Conservation (phyloP, 1,284 basidiomycete genomes). For the Ceratobasidium sp. region DNA sequence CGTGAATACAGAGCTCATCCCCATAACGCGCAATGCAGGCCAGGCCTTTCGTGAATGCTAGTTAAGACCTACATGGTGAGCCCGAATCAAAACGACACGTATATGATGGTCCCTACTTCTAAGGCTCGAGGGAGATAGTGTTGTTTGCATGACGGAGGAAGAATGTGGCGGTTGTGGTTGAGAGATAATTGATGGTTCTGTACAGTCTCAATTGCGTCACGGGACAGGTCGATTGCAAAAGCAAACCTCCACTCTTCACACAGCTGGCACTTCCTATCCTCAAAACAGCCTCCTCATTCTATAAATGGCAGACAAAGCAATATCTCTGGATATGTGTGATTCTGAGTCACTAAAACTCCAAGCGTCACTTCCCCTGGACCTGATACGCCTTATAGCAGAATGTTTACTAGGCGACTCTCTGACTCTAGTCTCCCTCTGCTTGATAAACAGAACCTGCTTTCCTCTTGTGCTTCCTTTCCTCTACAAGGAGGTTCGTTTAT, state of each 20-base stretch:
- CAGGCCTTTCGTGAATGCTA: slow-evolving; percentile 79
- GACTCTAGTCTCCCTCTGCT: too few relatives aligned
- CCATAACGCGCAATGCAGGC: slow-evolving; percentile 82
- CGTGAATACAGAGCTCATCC: slow-evolving; percentile 79
- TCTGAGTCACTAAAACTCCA: background rate
- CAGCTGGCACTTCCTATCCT: background rate
- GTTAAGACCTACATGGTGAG: background rate
- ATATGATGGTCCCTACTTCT: slow-evolving; percentile 2
- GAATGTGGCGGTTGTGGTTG: slow-evolving; percentile 8
- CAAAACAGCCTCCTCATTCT: too few relatives aligned
- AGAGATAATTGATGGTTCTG: background rate
- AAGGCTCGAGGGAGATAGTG: slow-evolving; percentile 41
- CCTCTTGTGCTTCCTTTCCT: too few relatives aligned
- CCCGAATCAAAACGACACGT: background rate
- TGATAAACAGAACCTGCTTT: too few relatives aligned
- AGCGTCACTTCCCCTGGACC: background rate
- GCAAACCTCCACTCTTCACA: background rate
- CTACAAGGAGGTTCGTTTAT: too few relatives aligned
- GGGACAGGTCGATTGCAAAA: background rate
- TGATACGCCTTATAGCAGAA: background rate
- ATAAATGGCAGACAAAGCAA: background rate
- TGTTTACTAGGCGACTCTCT: too few relatives aligned
- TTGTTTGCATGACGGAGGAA: slow-evolving; percentile 34
- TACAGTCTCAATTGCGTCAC: slow-evolving; percentile 5
- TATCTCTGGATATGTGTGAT: background rate